These are phyloP conservation scores for Boehmeria nivea DNA, from an alignment of 306 rosid species.

Conservation along the genomic window DNA sequence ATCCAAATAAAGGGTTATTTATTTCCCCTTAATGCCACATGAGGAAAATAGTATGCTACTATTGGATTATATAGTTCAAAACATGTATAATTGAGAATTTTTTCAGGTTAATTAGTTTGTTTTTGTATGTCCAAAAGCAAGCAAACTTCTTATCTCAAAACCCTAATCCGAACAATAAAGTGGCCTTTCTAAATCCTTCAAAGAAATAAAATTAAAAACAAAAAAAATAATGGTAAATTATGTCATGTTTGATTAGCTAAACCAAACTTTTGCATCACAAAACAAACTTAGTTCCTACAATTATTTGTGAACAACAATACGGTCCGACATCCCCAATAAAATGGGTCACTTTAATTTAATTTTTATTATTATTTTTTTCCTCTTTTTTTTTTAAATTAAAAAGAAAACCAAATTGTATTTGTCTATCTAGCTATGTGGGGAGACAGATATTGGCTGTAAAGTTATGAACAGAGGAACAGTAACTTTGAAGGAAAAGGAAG, in stretches of 20 bases:
- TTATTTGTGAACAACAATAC: conserved; percentile 8
- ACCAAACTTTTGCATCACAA: not conserved
- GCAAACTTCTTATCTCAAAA: conserved; percentile 28
- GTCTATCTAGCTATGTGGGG: conserved; percentile 10
- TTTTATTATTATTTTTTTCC: not conserved
- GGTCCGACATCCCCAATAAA: conserved; percentile 14
- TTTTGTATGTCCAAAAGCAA: conserved; percentile 33
- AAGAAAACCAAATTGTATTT: not conserved
- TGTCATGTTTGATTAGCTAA: conserved; percentile 17
- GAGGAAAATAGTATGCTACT: too few relatives aligned
- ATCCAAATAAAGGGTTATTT: too few relatives aligned
- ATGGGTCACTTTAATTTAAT: not conserved
- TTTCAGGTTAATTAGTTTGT: too few relatives aligned
- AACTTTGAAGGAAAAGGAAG: conserved; percentile 61
- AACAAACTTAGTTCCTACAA: conserved; percentile 8
- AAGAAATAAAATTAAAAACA: too few relatives aligned
- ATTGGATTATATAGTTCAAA: too few relatives aligned
- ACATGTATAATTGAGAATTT: too few relatives aligned
- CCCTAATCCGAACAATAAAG: too few relatives aligned
- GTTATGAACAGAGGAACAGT: conserved; percentile 45
- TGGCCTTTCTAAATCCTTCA: too few relatives aligned
- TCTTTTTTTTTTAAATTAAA: not conserved
- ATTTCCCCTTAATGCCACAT: too few relatives aligned
- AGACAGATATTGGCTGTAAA: conserved; percentile 29
- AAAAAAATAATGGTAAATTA: not conserved